phyloP scores from a whole-genome alignment of 106 monocot genomes.

The Narthecium ossifragum region DNA sequence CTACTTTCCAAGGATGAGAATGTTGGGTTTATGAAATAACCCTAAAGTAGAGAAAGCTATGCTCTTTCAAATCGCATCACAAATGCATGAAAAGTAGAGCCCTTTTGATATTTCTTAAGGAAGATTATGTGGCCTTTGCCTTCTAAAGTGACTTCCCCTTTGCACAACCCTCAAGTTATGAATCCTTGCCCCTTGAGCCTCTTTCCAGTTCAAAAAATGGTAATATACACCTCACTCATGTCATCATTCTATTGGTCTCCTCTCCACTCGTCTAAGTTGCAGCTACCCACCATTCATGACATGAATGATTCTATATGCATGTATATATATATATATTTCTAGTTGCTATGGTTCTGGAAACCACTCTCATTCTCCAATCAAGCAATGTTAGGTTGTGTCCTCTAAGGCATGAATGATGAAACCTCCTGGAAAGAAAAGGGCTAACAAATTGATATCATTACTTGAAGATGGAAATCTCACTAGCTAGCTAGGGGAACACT shows the following conservation, averaged over 20 bases:
- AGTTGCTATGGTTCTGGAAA: constrained; percentile 17
- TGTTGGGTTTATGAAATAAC: constrained; percentile 39
- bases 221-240: constrained; percentile 11
- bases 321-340: too few relatives aligned
- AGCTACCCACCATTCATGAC: background rate
- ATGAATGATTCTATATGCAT: too few relatives aligned
- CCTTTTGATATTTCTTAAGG: constrained; percentile 33
- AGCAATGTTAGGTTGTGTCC: background rate
- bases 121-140: constrained; percentile 38
- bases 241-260: constrained; percentile 8
- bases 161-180: constrained; percentile 43
- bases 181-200: constrained; percentile 19
- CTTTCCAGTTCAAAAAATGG: background rate
- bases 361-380: constrained; percentile 28
- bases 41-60: constrained; percentile 34
- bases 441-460: constrained; percentile 5
- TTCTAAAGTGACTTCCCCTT: constrained; percentile 45
- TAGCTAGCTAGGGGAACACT: background rate
- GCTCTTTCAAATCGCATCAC: constrained; percentile 43
- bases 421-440: too few relatives aligned
- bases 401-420: background rate
- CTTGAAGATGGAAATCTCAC: background rate
- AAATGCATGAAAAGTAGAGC: constrained; percentile 55
- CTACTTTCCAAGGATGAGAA: constrained; percentile 41
- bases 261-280: too few relatives aligned